Base-by-base conservation (phyloP, 2,329 filamentous ascomycete genomes). In the Pyrenophora seminiperda region DNA sequence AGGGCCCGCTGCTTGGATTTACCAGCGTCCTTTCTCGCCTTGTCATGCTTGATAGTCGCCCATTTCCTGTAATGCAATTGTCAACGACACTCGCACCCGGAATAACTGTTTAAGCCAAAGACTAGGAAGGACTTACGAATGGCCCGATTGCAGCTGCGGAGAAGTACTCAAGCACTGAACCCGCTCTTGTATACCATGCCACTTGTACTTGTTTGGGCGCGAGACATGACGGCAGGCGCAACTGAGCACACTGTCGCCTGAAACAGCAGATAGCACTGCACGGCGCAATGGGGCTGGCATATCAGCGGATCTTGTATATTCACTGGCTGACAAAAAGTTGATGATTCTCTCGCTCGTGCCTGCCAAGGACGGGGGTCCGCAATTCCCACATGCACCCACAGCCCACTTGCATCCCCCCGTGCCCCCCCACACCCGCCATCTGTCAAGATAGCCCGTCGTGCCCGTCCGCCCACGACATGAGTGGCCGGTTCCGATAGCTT, bases 41-140 rank as follows among this genome's bases (percentile, higher is more conserved):
- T 99, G 73, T 94, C 91, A 73, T 97, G 94, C 69, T 88, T 90
- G 76, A 97, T 97, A 67, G 94, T 96, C 50, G 91, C 91, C 94
- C 94, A 99, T 71, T 91, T 89, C 74, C 88, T 96, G 17, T 15
- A 14, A 4, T 7, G 20, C 7, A 4, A 45, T n/a, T 32, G 39
- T 37, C 19, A 33, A 17, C 3, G 13, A 20, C n/a, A 27, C 20
- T 40, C 18, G 7, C 14, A 22, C 19, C 2, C 9, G n/a, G n/a
- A n/a, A n/a, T n/a, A n/a, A n/a, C n/a, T n/a, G n/a, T 31, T 15
- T 18, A 11, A 15, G 20, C 19, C 7, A 7, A 32, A 14, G 18
- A 19, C 6, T 17, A n/a, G n/a, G n/a, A n/a, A n/a, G n/a, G n/a
- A 49, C 66, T n/a, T 66, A 70, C 66, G 66, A 70, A 49, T 73